phyloP scores from a whole-genome alignment of 148 eudicot species.

The Arbutus unedo region DNA sequence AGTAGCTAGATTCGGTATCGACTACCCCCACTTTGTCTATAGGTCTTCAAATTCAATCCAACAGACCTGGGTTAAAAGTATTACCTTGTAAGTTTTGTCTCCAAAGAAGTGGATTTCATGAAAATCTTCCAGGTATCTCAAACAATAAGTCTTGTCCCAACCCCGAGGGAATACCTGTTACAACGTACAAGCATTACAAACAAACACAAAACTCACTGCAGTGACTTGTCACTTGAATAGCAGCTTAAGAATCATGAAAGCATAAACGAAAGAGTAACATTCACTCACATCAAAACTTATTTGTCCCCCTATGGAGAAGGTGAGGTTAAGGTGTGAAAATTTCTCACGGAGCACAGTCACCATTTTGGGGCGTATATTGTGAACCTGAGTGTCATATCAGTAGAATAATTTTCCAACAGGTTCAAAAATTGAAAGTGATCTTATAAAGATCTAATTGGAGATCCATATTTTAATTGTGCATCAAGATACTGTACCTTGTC shows the following conservation, averaged over 20 bases:
- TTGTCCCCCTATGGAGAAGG: conserved; percentile 93
- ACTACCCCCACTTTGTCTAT: no score
- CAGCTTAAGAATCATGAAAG: conserved; percentile 17
- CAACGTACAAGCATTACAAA: conserved; percentile 7
- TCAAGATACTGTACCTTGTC: conserved; percentile 62
- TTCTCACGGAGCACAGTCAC: conserved; percentile 85
- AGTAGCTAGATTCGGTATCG: no score
- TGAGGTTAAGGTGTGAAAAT: conserved; percentile 75
- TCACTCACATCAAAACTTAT: conserved; percentile 90
- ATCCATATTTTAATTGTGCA: background rate
- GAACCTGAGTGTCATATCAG: conserved; percentile 41
- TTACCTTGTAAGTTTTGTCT: conserved; percentile 94
- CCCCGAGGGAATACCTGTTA: conserved; percentile 87
- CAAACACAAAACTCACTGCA: background rate
- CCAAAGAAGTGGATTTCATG: conserved; percentile 93
- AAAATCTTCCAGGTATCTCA: conserved; percentile 72
- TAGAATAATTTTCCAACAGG: background rate
- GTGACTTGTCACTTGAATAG: background rate
- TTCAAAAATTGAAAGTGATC: background rate
- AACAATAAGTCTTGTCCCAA: conserved; percentile 96
- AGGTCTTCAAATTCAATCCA: no score
- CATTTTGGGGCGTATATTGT: conserved; percentile 76
- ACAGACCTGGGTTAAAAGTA: background rate
- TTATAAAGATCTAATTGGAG: background rate
- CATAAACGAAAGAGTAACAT: background rate